Conservation (phyloP, 1,139 yeast species). For the Candida tropicalis region DNA sequence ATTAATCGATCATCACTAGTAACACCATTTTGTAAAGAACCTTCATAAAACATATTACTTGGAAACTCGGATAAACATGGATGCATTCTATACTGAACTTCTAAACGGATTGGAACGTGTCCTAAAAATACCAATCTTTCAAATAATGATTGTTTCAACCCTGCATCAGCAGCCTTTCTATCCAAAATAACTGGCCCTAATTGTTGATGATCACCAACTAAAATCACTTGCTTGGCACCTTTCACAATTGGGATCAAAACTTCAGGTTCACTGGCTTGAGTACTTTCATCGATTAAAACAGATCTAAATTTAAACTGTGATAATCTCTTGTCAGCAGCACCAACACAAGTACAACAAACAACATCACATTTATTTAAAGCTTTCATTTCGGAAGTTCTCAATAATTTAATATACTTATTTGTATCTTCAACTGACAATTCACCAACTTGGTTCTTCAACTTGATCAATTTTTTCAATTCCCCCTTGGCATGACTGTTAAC, state of each 20-base stretch:
- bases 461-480: constrained; percentile 59
- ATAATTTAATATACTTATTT: constrained; percentile 38
- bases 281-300: constrained; percentile 87
- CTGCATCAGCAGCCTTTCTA: constrained; percentile 81
- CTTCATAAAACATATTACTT: constrained; percentile 92
- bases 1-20: constrained; percentile 70
- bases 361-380: constrained; percentile 69
- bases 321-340: constrained; percentile 80
- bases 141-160: constrained; percentile 80
- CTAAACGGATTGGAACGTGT: constrained; percentile 81
- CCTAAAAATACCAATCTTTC: constrained; percentile 86
- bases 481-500: constrained; percentile 52
- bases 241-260: constrained; percentile 84
- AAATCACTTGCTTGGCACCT: constrained; percentile 85
- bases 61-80: constrained; percentile 87
- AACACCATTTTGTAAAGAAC: constrained; percentile 89
- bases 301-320: constrained; percentile 61
- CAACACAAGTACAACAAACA: constrained; percentile 89
- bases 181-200: constrained; percentile 88
- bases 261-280: constrained; percentile 95
- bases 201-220: constrained; percentile 96
- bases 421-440: constrained; percentile 65
- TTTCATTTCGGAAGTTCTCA: constrained; percentile 50
- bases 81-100: constrained; percentile 95
- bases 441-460: constrained; percentile 65